Evolutionary conservation across 805 yeast genomes (phyloP), one percentile per base, ranked within the genome.

Genomic region (Aciculoconidium aculeatum): DNA sequence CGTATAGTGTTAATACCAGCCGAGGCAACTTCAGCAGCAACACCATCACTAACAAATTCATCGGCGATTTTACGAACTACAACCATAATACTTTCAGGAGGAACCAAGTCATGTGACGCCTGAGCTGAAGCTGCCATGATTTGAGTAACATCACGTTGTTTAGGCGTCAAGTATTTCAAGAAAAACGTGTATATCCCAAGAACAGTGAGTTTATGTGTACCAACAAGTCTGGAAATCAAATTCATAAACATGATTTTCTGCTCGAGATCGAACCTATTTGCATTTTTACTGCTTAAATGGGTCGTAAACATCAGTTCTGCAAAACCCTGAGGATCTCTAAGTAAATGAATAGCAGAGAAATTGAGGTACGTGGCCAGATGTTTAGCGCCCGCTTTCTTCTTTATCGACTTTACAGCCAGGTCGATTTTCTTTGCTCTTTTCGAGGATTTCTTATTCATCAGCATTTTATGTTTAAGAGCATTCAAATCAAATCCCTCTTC

Each of bases 31-130:
- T 92, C 96, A 18, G 95, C 78, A 10, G 96, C 87, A 21, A 92
- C 98, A 69, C 99, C 99, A 51, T 92, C 97, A 42, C 95, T 82
- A 15, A 92, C 96, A 48, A 92, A 92, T 59, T 92, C 98, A 58
- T 92, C 94, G 1, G 98, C 97, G 41, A 92, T 77, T 51, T 90
- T 92, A 34, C 95, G 75, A 7, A 92, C 79, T 43, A 92, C 77
- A 28, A 80, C 79, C 25, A 71, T 65, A 36, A 92, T 72, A 10
- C 78, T 75, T 53, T 92, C 99, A 5, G 99, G 98, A 15, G 99
- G 99, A 6, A 92, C 96, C 47, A 92, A 67, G 49, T 92, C 97
- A 53, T 92, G 99, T 15, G 94, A 74, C 0, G 97, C 86, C 65
- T 92, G 98, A 0, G 98, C 99, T 27, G 84, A 70, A 4, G 97